Evolutionary conservation across 805 yeast species (phyloP).

Genomic region (Nakazawaea holstii): DNA sequence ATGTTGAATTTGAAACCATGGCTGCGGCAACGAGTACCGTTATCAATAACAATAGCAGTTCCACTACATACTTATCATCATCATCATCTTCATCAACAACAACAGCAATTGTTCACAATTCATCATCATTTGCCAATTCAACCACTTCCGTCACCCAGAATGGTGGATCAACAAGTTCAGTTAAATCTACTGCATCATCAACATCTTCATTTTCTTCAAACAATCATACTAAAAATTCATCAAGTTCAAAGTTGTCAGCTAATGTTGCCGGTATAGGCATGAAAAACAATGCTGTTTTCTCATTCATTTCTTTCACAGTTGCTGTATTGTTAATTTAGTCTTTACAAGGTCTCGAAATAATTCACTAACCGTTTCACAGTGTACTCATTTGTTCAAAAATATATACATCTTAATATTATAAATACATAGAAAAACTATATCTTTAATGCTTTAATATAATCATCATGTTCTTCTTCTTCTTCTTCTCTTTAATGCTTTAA

Average conservation of each 20-base stretch:
- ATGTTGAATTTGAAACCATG: conserved; percentile 14
- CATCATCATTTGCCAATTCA: neutral
- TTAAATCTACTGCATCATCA: neutral
- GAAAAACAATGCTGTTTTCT: neutral
- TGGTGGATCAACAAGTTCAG: too few relatives aligned
- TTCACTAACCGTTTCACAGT: too few relatives aligned
- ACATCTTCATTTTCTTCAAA: neutral
- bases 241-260: neutral
- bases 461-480: conserved; percentile 1
- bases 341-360: neutral
- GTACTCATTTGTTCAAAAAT: too few relatives aligned
- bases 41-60: neutral
- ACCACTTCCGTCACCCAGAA: neutral
- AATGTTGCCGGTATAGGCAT: neutral
- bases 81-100: neutral
- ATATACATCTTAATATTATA: neutral
- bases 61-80: conserved; percentile 6
- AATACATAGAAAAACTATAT: neutral
- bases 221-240: neutral
- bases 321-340: neutral
- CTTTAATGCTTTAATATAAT: neutral
- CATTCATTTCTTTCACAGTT: neutral
- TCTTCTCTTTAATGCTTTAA: neutral
- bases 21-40: conserved; percentile 2
- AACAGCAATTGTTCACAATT: neutral